phyloP scores from a whole-genome alignment of 345 rosid species.

The Capsella bursapastoris region DNA sequence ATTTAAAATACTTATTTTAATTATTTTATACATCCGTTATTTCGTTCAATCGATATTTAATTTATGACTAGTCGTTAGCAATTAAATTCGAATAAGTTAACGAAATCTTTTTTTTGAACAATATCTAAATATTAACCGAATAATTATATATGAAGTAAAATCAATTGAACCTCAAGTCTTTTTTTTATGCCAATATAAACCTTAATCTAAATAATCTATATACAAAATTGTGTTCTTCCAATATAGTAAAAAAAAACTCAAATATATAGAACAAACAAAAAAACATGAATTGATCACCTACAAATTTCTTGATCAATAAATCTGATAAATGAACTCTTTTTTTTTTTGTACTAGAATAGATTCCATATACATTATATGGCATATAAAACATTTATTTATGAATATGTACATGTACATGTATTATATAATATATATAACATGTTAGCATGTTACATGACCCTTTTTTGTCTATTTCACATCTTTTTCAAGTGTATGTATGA shows the following conservation, averaged over 20 bases:
- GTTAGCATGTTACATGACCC: slow-evolving; percentile 19
- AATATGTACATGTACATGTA: background rate
- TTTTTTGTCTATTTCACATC: slow-evolving; percentile 11
- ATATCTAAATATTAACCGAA: background rate
- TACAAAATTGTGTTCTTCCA: background rate
- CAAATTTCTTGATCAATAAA: background rate
- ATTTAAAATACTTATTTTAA: background rate
- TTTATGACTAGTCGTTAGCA: background rate
- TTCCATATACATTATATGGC: background rate
- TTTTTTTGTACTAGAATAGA: background rate
- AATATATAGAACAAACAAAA: background rate
- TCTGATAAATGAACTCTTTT: background rate
- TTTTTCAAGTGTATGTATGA: background rate
- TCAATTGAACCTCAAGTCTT: background rate
- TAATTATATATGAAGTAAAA: background rate
- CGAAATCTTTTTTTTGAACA: background rate
- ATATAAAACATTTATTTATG: background rate
- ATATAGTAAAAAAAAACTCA: background rate
- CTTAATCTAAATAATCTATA: background rate
- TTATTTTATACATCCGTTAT: background rate
- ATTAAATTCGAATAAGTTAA: background rate
- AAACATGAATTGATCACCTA: background rate
- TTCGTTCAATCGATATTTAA: background rate
- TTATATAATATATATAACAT: background rate
- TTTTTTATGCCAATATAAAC: background rate